Percentiles rank a stretch among this genome's conserved stretches.
These are phyloP conservation scores for Vinca major DNA, from an alignment of 305 asterid genomes.

Conservation along the genomic window DNA sequence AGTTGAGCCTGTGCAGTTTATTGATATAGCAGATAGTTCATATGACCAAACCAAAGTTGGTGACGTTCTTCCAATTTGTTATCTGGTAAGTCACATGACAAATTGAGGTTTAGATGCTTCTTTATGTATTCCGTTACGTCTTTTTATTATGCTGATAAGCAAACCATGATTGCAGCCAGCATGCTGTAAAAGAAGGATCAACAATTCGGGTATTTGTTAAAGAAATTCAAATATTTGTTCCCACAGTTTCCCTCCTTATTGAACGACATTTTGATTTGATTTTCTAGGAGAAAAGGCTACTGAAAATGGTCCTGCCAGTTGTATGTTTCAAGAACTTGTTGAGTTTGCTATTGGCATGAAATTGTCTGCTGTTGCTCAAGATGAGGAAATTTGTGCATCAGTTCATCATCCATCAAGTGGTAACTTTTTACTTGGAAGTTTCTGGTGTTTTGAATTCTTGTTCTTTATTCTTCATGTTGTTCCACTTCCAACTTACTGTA, in stretches of 20 bases:
- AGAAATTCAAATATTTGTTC: not conserved
- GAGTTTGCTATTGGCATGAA: conserved; percentile 69
- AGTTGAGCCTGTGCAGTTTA: not conserved
- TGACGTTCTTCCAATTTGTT: conserved; percentile 24
- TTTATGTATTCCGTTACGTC: not conserved
- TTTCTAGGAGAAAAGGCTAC: conserved; percentile 37
- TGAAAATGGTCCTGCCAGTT: conserved; percentile 36
- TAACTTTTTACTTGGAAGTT: conserved; percentile 25
- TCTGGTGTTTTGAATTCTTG: conserved; percentile 6
- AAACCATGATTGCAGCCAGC: conserved; percentile 43
- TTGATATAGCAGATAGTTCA: conserved; percentile 16
- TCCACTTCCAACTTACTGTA: conserved; percentile 1
- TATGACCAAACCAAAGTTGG: conserved; percentile 22
- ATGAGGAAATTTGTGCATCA: conserved; percentile 37
- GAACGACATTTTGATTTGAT: conserved; percentile 12
- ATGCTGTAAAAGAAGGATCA: conserved; percentile 47
- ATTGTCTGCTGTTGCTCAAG: conserved; percentile 39
- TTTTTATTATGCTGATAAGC: conserved; percentile 3
- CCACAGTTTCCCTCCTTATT: not conserved
- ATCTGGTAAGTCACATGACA: conserved; percentile 30
- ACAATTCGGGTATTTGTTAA: conserved; percentile 41
- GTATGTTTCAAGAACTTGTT: conserved; percentile 68
- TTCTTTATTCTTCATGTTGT: conserved; percentile 7
- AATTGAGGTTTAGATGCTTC: not conserved
- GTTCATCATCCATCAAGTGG: conserved; percentile 78